These are phyloP conservation scores for Ceratocystis colombiana DNA, from an alignment of 2,329 filamentous ascomycete species.

Conservation along the genomic window DNA sequence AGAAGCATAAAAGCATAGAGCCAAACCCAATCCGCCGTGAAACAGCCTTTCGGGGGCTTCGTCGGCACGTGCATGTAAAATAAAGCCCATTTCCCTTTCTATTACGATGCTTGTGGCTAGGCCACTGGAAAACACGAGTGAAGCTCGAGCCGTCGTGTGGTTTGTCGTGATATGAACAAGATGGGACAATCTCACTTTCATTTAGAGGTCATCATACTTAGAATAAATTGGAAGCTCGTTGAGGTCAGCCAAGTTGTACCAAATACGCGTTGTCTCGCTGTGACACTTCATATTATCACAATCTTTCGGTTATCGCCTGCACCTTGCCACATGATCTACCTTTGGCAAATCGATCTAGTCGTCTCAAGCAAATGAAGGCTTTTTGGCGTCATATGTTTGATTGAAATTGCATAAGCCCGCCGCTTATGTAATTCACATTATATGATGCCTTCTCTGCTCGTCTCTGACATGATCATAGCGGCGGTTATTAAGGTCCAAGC, in stretches of 20 bases:
- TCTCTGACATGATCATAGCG: constrained; percentile 1
- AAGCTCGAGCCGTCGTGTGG: constrained; percentile 11
- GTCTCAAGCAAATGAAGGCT: not conserved
- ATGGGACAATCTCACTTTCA: constrained; percentile 8
- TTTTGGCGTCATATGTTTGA: not conserved
- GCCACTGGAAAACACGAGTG: constrained; percentile 4
- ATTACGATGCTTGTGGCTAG: not conserved
- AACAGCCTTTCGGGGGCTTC: constrained; percentile 8
- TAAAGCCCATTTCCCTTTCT: not conserved
- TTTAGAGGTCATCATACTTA: not conserved
- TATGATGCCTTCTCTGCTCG: not conserved
- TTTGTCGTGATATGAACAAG: not conserved
- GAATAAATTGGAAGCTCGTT: not conserved
- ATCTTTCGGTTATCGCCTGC: not conserved
- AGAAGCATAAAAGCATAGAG: not conserved
- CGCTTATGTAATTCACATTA: not conserved
- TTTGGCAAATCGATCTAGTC: not conserved
- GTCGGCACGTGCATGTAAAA: constrained; percentile 4
- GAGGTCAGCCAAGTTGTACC: not conserved
- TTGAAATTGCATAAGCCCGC: not conserved
- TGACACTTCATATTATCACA: not conserved
- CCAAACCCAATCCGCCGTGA: not conserved
- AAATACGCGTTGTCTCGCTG: not conserved
- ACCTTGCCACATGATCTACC: not conserved
- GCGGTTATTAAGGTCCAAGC: constrained; percentile 11